These are phyloP conservation scores for Apiotrichum akiyoshidainum DNA, from an alignment of 1,284 basidiomycete species.

Conservation along the genomic window DNA sequence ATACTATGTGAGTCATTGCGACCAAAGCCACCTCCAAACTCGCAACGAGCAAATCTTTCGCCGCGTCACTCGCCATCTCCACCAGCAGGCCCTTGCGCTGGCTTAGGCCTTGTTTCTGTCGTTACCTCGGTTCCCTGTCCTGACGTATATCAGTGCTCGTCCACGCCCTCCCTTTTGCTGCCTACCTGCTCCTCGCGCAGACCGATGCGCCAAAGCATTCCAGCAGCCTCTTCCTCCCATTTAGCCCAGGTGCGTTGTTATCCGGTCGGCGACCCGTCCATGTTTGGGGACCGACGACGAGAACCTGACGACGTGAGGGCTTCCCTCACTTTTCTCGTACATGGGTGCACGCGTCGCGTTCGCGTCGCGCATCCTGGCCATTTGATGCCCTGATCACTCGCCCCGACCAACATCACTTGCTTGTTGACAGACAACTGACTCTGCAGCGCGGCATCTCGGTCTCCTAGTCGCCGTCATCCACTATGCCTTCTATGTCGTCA, in stretches of 20 bases:
- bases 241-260: conserved; percentile 25
- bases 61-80: neutral
- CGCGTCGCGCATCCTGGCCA: too few relatives aligned
- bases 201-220: conserved; percentile 24
- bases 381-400: too few relatives aligned
- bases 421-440: neutral
- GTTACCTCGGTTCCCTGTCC: neutral
- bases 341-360: neutral
- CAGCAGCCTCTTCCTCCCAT: conserved; percentile 25
- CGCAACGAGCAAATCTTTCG: too few relatives aligned
- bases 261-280: too few relatives aligned
- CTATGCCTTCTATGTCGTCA: conserved; percentile 12
- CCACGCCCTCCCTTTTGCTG: conserved; percentile 25
- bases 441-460: conserved; percentile 20
- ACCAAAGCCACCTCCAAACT: too few relatives aligned
- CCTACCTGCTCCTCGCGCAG: conserved; percentile 31
- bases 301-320: too few relatives aligned
- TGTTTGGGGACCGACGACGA: too few relatives aligned
- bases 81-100: too few relatives aligned
- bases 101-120: too few relatives aligned
- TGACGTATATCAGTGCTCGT: conserved; percentile 20
- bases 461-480: conserved; percentile 20
- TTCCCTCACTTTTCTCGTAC: too few relatives aligned
- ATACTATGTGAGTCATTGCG: conserved; percentile 11
- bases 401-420: too few relatives aligned